A percentile compares a stretch with the other conserved stretches of the same genome.
Evolutionary conservation across 257 asterid genomes (phyloP).

Genomic region (Solanum virginianum): DNA sequence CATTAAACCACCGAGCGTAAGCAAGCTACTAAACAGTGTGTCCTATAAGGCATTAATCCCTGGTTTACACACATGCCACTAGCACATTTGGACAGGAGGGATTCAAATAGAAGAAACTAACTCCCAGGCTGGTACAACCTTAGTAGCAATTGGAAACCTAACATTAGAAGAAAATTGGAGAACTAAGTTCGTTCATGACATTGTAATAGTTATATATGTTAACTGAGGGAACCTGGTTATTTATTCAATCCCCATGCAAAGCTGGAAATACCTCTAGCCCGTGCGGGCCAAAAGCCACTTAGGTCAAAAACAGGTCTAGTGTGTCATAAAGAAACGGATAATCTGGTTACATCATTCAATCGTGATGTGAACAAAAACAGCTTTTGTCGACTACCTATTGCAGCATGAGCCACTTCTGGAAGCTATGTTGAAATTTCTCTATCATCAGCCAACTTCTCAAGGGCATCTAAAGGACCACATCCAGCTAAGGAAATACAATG

Average conservation of each 20-base stretch:
- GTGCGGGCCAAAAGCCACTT: background rate
- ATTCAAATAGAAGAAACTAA: background rate
- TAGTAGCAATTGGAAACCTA: background rate
- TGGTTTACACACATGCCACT: background rate
- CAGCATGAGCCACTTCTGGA: background rate
- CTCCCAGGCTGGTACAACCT: background rate
- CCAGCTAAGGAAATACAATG: background rate
- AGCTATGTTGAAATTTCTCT: background rate
- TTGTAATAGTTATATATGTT: background rate
- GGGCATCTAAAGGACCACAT: background rate
- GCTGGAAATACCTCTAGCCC: background rate
- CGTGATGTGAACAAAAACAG: background rate
- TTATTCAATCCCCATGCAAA: background rate
- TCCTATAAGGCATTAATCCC: background rate
- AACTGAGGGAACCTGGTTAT: background rate
- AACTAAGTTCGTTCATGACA: background rate
- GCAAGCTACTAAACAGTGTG: background rate
- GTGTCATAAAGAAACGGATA: background rate
- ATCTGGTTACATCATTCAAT: background rate
- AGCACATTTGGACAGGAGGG: background rate
- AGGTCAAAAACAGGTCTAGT: background rate
- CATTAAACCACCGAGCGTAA: background rate
- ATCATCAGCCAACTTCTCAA: background rate
- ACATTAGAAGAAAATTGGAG: background rate
- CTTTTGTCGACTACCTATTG: background rate